These are phyloP conservation scores for Leptographium lundbergii DNA, from an alignment of 2,329 filamentous ascomycete species.

Conservation along the genomic window DNA sequence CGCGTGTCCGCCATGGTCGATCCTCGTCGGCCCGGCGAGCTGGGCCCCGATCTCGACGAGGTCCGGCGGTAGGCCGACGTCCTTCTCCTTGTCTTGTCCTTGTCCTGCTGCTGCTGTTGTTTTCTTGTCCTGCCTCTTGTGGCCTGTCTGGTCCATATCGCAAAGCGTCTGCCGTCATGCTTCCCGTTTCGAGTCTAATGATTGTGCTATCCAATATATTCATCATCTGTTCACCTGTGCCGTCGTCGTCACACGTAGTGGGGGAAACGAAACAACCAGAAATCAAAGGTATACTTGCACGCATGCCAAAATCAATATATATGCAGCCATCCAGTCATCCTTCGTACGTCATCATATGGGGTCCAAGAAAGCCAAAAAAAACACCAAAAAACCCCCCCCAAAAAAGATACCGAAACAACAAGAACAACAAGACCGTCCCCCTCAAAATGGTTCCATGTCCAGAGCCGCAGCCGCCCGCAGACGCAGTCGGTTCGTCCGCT, in stretches of 20 bases:
- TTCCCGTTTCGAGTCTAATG: neutral
- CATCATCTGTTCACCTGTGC: neutral
- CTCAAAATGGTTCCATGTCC: conserved; percentile 2
- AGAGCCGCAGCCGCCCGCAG: neutral
- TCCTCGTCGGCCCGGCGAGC: conserved; percentile 36
- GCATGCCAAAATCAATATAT: neutral
- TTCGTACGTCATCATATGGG: neutral
- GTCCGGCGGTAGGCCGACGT: conserved; percentile 16
- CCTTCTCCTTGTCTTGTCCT: neutral
- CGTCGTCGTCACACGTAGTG: neutral
- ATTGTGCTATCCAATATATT: neutral
- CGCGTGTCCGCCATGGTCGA: conserved; percentile 43
- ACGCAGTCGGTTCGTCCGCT: neutral
- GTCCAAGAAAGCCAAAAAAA: neutral
- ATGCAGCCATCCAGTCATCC: neutral
- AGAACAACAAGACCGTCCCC: neutral
- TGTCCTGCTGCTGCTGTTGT: neutral
- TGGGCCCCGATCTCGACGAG: conserved; percentile 42
- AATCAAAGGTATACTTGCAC: neutral
- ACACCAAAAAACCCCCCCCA: neutral
- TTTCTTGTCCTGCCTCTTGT: neutral
- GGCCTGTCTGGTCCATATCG: neutral
- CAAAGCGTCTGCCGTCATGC: neutral
- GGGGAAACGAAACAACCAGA: neutral
- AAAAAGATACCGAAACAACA: neutral